Evolutionary conservation across 2,329 filamentous ascomycete species (phyloP), one percentile per base, ranked within the genome.

Genomic region (Leptodontidium sp.): DNA sequence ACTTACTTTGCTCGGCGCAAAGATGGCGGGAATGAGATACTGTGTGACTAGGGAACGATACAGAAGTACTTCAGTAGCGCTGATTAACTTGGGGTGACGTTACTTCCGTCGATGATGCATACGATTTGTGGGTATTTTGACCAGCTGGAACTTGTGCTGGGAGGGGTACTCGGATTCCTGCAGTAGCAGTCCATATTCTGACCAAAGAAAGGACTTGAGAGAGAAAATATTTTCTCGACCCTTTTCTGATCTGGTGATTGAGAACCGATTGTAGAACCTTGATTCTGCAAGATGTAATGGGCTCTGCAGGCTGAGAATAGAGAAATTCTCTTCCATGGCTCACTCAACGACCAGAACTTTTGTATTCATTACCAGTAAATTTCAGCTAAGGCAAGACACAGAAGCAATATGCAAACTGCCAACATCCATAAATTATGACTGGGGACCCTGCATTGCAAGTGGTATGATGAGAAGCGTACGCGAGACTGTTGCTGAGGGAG

Each of bases 81-180:
- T n/a, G 52, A n/a, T 26, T 55, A 29, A 55, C 29, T 17, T 3
- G 14, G 15, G 26, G 52, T 8, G 29, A 55, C 29, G 52, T 55
- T 55, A 55, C 52, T 35, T 35, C 26, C 15, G 52, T 55, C 52
- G 52, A 55, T 55, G 9, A 35, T 55, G 15, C 26, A 26, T 35
- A 35, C 14, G 4, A 35, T 26, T 12, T 55, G 5, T 50, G 17
- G 17, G 17, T 5, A 32, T 55, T 26, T 55, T 35, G 4, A 35
- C 29, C 52, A 55, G 52, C 26, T 47, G 14, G 43, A 47, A 47
- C 2, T 45, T n/a, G 5, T 47, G 11, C 38, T 11, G 9, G 38
- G 9, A 40, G 11, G 38, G 4, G 17, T 17, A 47, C 15, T n/a
- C 17, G 15, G 14, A 47, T 15, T 3, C 12, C 43, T 47, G 8